phyloP scores from a whole-genome alignment of 176 grass and related monocot genomes.

The barley (Hordeum vulgare) region MorexV3_pseudomolecules_assembly NC_058521.1:166945996-166946495 shows the following conservation, averaged over 20 bases:
- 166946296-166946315: constrained; percentile 42
- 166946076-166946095: not conserved
- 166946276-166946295: constrained; percentile 47
- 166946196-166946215: constrained; percentile 1
- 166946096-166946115: not conserved
- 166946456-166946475: not conserved
- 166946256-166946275: constrained; percentile 55
- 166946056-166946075: not conserved
- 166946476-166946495: not conserved
- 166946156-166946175: not conserved
- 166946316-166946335: constrained; percentile 50
- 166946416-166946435: constrained; percentile 10
- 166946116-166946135: not conserved
- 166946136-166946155: not conserved
- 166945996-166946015: not conserved
- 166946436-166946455: not conserved
- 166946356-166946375: constrained; percentile 8
- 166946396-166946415: not conserved
- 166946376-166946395: constrained; percentile 8
- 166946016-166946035: not conserved
- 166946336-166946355: constrained; percentile 56
- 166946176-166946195: not conserved
- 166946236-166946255: constrained; percentile 42
- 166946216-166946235: constrained; percentile 15
- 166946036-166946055: not conserved